A percentile compares a stretch with the other conserved stretches of the same genome.
Evolutionary conservation across 768 basidiomycete genomes (phyloP).

Genomic region (Boletellus ananas): DNA sequence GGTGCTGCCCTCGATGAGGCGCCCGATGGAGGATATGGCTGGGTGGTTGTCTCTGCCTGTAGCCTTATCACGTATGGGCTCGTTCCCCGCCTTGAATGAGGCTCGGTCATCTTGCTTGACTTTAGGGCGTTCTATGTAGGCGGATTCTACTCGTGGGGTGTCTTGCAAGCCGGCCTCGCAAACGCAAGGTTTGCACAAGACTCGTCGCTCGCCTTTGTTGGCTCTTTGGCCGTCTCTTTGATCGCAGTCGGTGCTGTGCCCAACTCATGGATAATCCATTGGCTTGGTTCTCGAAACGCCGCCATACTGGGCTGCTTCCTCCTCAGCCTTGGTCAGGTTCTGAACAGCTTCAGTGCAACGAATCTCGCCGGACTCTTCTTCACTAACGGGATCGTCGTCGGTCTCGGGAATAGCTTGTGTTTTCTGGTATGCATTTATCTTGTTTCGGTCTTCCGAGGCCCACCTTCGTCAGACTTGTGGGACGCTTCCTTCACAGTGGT

Average conservation of each 20-base stretch:
- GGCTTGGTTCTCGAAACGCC: slow-evolving; percentile 27
- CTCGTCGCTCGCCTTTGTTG: slow-evolving; percentile 31
- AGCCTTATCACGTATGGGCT: slow-evolving; percentile 24
- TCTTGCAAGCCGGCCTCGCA: slow-evolving; percentile 30
- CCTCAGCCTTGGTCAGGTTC: slow-evolving; percentile 27
- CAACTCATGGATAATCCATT: slow-evolving; percentile 29
- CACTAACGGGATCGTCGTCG: slow-evolving; percentile 29
- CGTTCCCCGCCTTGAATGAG: not conserved
- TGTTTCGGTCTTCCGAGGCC: not conserved
- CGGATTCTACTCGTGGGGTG: slow-evolving; percentile 28
- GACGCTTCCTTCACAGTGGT: slow-evolving; percentile 35
- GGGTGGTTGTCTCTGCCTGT: slow-evolving; percentile 30
- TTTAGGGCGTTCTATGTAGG: slow-evolving; percentile 27
- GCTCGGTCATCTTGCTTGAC: not conserved
- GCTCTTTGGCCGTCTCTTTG: slow-evolving; percentile 28
- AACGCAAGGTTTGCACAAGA: slow-evolving; percentile 21
- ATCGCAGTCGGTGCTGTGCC: slow-evolving; percentile 28
- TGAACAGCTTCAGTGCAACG: slow-evolving; percentile 23
- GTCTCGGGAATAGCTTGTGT: slow-evolving; percentile 26
- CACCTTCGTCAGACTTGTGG: slow-evolving; percentile 22
- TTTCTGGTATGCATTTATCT: slow-evolving; percentile 17
- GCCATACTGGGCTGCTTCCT: slow-evolving; percentile 27
- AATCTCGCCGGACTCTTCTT: slow-evolving; percentile 26
- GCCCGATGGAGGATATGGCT: slow-evolving; percentile 33
- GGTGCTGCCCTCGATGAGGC: slow-evolving; percentile 6